These are phyloP conservation scores for Curvularia lunata DNA, from an alignment of 2,329 filamentous ascomycete species.

Conservation along the genomic window DNA sequence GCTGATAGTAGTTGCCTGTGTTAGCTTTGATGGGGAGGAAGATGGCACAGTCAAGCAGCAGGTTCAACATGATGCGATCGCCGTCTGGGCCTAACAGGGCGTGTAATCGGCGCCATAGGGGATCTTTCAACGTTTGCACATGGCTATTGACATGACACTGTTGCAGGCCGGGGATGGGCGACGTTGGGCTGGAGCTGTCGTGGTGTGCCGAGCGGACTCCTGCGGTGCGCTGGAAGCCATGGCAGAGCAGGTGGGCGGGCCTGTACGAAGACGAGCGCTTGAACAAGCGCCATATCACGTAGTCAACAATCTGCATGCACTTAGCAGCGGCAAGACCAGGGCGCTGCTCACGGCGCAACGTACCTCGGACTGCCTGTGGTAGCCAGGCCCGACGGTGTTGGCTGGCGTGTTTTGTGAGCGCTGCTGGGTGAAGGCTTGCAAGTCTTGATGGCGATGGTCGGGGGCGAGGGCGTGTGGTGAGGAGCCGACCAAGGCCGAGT, in stretches of 20 bases:
- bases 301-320: constrained; percentile 55
- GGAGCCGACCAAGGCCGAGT: constrained; percentile 70
- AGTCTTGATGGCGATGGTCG: constrained; percentile 45
- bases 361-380: constrained; percentile 54
- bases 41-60: constrained; percentile 78
- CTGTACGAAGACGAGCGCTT: constrained; percentile 60
- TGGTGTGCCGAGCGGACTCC: constrained; percentile 33
- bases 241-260: constrained; percentile 78
- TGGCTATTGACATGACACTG: constrained; percentile 71
- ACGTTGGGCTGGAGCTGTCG: constrained; percentile 42
- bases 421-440: constrained; percentile 56
- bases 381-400: constrained; percentile 40
- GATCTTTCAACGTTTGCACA: constrained; percentile 69
- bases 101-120: constrained; percentile 78
- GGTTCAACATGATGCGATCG: constrained; percentile 76
- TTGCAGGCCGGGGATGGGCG: constrained; percentile 70
- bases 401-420: constrained; percentile 42
- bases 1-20: constrained; percentile 73
- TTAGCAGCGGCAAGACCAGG: constrained; percentile 19
- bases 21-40: constrained; percentile 69
- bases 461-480: constrained; percentile 44
- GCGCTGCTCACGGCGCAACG: constrained; percentile 23
- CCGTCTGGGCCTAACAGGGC: constrained; percentile 75
- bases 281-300: constrained; percentile 76
- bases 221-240: constrained; percentile 72